Evolutionary conservation across 2,329 filamentous ascomycete species (phyloP), one percentile per base, ranked within the genome.

Genomic region (Calonectria fujianensis): DNA sequence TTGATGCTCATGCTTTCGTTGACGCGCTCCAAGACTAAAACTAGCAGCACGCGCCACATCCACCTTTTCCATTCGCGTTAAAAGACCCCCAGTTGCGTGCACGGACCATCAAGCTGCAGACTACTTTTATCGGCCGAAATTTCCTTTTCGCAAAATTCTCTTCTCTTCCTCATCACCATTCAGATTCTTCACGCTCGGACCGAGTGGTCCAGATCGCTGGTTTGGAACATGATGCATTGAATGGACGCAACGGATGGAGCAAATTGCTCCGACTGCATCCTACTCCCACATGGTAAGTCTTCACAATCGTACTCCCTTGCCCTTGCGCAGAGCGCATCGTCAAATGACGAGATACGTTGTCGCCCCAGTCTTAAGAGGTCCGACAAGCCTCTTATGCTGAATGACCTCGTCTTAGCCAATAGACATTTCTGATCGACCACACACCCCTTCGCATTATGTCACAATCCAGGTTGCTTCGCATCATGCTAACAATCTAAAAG

Each of bases 401-500:
- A 82, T 85, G 86, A 89, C 89, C 86, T 80, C 79, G 89, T 90
- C 89, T 87, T 88, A 85, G 87, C 89, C 89, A 91, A 89, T 85
- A 88, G 89, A 90, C 88, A 81, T 79, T 83, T 70, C 88, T 89
- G 88, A 89, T 84, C 76, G 76, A 77, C 69, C 66, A 73, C 72
- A 57, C 67, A 27, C 20, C 52, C 50, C 69, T 66, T 13, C 8
- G n/a, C 69, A 31, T 78, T 72, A 63, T 57, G 57, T 75, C 63
- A 50, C 29, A 71, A 61, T 48, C 72, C 13, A 20, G 37, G 8
- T 57, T 39, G 11, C 20, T 69, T 64, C 18, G 54, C 61, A 31
- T 48, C 52, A 29, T 31, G 79, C 81, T 83, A 80, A 83, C 77
- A 69, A 59, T 18, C 24, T 27, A 27, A 64, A 81, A 80, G 75